These are phyloP conservation scores for Scleroderma citrinum DNA, from an alignment of 768 basidiomycete species.

Conservation along the genomic window DNA sequence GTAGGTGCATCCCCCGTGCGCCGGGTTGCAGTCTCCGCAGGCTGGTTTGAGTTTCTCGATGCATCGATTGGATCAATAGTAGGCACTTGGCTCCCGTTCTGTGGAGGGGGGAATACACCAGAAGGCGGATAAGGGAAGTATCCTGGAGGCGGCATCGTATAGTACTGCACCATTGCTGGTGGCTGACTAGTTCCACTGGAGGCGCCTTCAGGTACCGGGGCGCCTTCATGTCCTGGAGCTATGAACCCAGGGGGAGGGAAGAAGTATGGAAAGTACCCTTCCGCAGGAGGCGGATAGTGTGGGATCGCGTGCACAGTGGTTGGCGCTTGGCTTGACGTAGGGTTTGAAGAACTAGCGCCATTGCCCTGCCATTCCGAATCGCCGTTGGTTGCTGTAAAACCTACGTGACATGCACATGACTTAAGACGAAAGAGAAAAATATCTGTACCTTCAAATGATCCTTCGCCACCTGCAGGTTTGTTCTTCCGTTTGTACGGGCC, in stretches of 20 bases:
- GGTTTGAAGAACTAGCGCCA: conserved; percentile 11
- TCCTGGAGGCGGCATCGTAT: conserved; percentile 33
- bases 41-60: conserved; percentile 17
- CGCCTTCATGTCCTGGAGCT: conserved; percentile 33
- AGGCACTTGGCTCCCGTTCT: conserved; percentile 18
- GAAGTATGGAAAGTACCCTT: conserved; percentile 40
- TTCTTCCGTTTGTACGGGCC: conserved; percentile 54
- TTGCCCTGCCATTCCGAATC: conserved; percentile 32
- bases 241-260: conserved; percentile 39
- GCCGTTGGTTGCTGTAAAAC: conserved; percentile 13
- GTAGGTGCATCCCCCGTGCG: conserved; percentile 13
- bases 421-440: conserved; percentile 3
- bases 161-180: conserved; percentile 31
- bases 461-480: conserved; percentile 22
- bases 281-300: conserved; percentile 32
- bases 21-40: conserved; percentile 12
- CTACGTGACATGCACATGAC: conserved; percentile 10
- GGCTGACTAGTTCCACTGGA: conserved; percentile 25
- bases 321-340: conserved; percentile 16
- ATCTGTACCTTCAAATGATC: conserved; percentile 19
- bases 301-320: conserved; percentile 20
- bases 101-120: conserved; percentile 27
- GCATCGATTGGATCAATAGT: conserved; percentile 24
- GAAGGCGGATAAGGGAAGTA: conserved; percentile 34
- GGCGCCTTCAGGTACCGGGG: conserved; percentile 26